Percentiles rank a stretch among this genome's conserved stretches.
These are phyloP conservation scores for Chytridium lagenaria DNA, from an alignment of 371 early-diverging fungal genomes.

Conservation along the genomic window DNA sequence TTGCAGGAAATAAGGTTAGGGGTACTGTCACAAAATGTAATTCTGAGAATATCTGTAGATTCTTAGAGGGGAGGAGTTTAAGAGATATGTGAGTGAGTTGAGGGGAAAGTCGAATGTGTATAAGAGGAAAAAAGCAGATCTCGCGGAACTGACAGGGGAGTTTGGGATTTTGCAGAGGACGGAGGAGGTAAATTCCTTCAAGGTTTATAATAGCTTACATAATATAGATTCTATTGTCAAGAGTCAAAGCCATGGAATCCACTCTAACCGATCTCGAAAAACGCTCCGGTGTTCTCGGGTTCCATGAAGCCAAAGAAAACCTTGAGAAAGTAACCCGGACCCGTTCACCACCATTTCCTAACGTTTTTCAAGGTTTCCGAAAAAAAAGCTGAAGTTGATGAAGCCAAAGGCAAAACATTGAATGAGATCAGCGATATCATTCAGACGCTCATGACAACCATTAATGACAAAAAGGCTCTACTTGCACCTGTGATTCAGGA, in stretches of 20 bases:
- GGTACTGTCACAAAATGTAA: too few species aligned
- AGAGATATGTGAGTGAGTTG: slow-evolving; percentile 60
- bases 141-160: slow-evolving; percentile 55
- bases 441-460: slow-evolving; percentile 46
- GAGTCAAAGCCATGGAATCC: slow-evolving; percentile 42
- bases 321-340: slow-evolving; percentile 47
- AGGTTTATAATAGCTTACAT: neutral
- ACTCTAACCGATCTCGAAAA: slow-evolving; percentile 47
- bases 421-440: slow-evolving; percentile 58
- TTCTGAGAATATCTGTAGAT: slow-evolving; percentile 32
- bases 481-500: slow-evolving; percentile 61
- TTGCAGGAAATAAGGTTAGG: slow-evolving; percentile 42
- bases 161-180: slow-evolving; percentile 59
- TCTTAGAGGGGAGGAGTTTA: slow-evolving; percentile 65
- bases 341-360: neutral
- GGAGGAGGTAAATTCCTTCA: slow-evolving; percentile 46
- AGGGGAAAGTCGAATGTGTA: slow-evolving; percentile 60
- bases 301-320: slow-evolving; percentile 49
- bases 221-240: slow-evolving; percentile 42
- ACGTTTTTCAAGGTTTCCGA: slow-evolving; percentile 49
- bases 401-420: slow-evolving; percentile 56
- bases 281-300: slow-evolving; percentile 53
- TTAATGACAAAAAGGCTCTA: slow-evolving; percentile 56
- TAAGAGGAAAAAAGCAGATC: slow-evolving; percentile 58
- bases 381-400: slow-evolving; percentile 56